Evolutionary conservation across 177 flowering plant genomes (phyloP).

Genomic region (Telopea speciosissima): DNA sequence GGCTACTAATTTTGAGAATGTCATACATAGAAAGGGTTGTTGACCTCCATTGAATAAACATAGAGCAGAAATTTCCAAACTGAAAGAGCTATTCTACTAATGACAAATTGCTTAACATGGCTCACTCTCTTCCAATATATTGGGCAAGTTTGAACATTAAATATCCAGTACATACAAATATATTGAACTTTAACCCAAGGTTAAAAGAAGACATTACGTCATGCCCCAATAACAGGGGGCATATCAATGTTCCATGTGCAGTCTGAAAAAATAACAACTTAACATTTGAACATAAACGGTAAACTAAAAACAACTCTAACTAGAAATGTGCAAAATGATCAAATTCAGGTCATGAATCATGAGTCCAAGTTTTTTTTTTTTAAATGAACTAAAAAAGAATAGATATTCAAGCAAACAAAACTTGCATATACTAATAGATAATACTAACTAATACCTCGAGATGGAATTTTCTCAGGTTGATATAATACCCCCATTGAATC

Average conservation of each 20-base stretch:
- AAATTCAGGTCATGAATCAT: not conserved
- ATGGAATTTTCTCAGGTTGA: constrained; percentile 28
- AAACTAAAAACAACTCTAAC: no score
- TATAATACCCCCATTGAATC: constrained; percentile 15
- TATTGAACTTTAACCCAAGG: no score
- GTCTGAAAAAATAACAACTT: not conserved
- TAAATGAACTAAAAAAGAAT: not conserved
- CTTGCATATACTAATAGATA: not conserved
- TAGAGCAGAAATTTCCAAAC: not conserved
- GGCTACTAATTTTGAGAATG: no score
- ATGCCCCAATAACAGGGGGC: not conserved
- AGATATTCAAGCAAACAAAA: not conserved
- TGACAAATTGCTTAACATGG: not conserved
- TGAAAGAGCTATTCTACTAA: not conserved
- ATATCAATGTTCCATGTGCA: not conserved
- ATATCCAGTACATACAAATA: not conserved
- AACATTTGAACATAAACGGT: not conserved
- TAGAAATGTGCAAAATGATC: not conserved
- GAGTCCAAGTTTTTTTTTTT: no score
- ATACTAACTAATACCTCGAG: constrained; percentile 44
- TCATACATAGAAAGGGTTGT: not conserved
- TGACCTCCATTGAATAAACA: not conserved
- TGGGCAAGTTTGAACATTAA: not conserved
- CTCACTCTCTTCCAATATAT: not conserved
- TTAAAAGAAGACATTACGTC: no score